Conservation (phyloP, 257 asterid species). For the Verbascum thapsus region DNA sequence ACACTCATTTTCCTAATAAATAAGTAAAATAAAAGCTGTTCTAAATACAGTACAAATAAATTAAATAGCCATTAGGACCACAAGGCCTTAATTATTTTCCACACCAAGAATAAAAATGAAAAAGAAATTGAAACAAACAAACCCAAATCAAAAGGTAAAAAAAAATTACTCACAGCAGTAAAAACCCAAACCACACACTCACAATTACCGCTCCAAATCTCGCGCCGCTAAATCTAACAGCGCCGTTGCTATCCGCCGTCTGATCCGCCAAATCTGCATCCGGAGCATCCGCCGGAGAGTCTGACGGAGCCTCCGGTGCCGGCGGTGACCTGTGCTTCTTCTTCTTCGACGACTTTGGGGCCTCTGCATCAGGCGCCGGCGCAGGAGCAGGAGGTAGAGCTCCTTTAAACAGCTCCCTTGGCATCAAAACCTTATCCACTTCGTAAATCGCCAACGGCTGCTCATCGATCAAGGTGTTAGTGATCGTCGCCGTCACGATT, state of each 20-base stretch:
- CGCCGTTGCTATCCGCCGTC: constrained; percentile 42
- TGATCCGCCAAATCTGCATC: constrained; percentile 43
- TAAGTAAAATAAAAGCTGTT: neutral
- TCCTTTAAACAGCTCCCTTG: constrained; percentile 52
- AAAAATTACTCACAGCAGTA: constrained; percentile 1
- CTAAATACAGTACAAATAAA: constrained; percentile 24
- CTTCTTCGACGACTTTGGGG: constrained; percentile 41
- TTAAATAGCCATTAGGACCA: constrained; percentile 13
- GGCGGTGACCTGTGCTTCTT: constrained; percentile 54
- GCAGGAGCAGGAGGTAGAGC: constrained; percentile 59
- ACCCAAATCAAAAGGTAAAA: neutral
- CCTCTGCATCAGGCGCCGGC: constrained; percentile 47
- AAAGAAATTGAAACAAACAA: neutral
- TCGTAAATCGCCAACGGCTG: constrained; percentile 53
- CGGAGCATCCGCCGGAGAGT: constrained; percentile 58
- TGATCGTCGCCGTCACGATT: constrained; percentile 53
- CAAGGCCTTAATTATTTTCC: constrained; percentile 10
- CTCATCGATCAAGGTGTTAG: constrained; percentile 45
- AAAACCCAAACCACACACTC: constrained; percentile 34
- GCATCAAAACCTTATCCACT: constrained; percentile 50
- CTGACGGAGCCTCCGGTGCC: constrained; percentile 38
- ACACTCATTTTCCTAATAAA: neutral
- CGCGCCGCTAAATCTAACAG: constrained; percentile 36
- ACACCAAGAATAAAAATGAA: constrained; percentile 2
- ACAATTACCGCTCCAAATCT: constrained; percentile 31